These are phyloP conservation scores for Ploettnerulaceae sp. DNA, from an alignment of 2,329 filamentous ascomycete genomes.

Conservation along the genomic window DNA sequence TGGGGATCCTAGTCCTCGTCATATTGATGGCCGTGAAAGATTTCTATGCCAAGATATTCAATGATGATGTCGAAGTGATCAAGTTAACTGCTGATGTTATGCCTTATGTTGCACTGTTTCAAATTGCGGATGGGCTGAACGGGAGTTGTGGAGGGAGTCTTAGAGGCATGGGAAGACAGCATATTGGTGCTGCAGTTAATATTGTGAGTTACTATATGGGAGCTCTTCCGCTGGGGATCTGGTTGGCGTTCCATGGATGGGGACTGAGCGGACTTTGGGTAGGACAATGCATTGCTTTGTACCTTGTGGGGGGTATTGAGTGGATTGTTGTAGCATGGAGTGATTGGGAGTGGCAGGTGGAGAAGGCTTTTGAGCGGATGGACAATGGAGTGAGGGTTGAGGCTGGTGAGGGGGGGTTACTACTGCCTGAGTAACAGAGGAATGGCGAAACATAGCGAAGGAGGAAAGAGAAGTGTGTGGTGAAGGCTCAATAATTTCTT, in stretches of 20 bases:
- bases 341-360: constrained; percentile 70
- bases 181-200: constrained; percentile 79
- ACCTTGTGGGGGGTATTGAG: constrained; percentile 71
- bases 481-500: too few relatives aligned
- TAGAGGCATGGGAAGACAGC: constrained; percentile 80
- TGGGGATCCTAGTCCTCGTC: constrained; percentile 62
- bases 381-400: constrained; percentile 41
- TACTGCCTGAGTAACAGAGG: background rate
- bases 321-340: constrained; percentile 76
- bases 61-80: constrained; percentile 69
- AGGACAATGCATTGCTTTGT: constrained; percentile 76
- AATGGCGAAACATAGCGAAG: background rate
- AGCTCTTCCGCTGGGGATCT: constrained; percentile 76
- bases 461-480: background rate
- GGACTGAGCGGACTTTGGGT: constrained; percentile 77
- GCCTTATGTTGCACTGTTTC: constrained; percentile 83
- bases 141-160: constrained; percentile 78
- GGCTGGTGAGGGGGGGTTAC: constrained; percentile 15
- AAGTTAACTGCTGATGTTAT: constrained; percentile 70
- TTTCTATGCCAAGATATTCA: constrained; percentile 75
- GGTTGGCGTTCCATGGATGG: constrained; percentile 82
- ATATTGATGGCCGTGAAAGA: constrained; percentile 66
- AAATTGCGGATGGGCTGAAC: constrained; percentile 84
- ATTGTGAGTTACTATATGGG: constrained; percentile 79
- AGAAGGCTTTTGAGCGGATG: constrained; percentile 66